These are phyloP conservation scores for Aphanomyces invadans DNA, from an alignment of 352 stramenopile species.

Conservation along the genomic window DNA sequence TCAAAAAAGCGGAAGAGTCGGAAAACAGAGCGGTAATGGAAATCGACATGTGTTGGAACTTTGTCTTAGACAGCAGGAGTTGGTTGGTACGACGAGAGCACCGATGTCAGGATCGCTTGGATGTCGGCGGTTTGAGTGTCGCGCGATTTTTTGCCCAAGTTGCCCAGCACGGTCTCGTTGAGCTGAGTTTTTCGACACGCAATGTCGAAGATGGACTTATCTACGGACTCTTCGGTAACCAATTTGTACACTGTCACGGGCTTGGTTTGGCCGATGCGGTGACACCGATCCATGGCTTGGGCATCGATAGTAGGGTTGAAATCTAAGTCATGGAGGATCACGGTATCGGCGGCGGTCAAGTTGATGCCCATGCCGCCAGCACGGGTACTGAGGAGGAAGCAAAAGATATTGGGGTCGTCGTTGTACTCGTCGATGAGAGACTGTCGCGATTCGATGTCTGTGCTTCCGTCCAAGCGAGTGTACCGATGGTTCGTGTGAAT, in stretches of 20 bases:
- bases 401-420: constrained; percentile 88
- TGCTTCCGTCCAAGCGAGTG: constrained; percentile 71
- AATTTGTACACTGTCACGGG: constrained; percentile 90
- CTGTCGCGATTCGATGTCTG: constrained; percentile 64
- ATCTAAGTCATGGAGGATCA: constrained; percentile 84
- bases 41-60: background rate
- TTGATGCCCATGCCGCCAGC: constrained; percentile 98
- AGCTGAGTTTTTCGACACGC: constrained; percentile 79
- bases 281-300: constrained; percentile 84
- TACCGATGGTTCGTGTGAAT: constrained; percentile 64
- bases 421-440: constrained; percentile 80
- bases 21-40: no score
- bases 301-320: constrained; percentile 83
- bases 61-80: background rate
- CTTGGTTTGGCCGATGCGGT: constrained; percentile 86
- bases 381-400: constrained; percentile 96
- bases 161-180: constrained; percentile 77
- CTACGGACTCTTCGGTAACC: constrained; percentile 84
- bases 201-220: constrained; percentile 88
- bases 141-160: constrained; percentile 34
- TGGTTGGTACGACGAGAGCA: constrained; percentile 66
- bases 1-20: no score
- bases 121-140: constrained; percentile 26
- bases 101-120: constrained; percentile 69
- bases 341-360: constrained; percentile 87